A percentile compares a stretch with the other conserved stretches of the same genome.
Conservation (phyloP, 2,329 filamentous ascomycete species). For the Bertia moriformis region DNA sequence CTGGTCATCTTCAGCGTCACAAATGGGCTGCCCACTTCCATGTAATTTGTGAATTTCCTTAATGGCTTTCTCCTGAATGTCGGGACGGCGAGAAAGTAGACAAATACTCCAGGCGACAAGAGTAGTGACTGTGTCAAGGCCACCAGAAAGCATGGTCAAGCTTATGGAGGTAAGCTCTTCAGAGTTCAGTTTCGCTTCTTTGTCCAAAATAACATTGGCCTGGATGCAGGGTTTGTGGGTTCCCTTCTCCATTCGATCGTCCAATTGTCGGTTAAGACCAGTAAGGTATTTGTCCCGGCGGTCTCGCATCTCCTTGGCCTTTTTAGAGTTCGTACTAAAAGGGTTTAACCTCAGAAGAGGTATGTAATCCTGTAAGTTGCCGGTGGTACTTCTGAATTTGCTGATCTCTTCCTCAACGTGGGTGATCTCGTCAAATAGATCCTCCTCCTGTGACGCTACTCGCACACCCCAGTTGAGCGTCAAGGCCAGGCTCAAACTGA, state of each 20-base stretch:
- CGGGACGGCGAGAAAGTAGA: slow-evolving; percentile 39
- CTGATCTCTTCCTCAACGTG: slow-evolving; percentile 47
- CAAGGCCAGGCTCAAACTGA: slow-evolving; percentile 44
- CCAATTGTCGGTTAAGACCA: slow-evolving; percentile 39
- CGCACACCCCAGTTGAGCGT: slow-evolving; percentile 55
- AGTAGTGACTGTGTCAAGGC: slow-evolving; percentile 52
- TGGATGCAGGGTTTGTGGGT: slow-evolving; percentile 52
- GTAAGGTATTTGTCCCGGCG: slow-evolving; percentile 46
- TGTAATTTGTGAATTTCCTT: slow-evolving; percentile 40
- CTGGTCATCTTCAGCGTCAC: slow-evolving; percentile 45
- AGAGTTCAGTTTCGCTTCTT: slow-evolving; percentile 44
- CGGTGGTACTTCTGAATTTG: slow-evolving; percentile 42
- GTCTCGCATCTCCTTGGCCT: slow-evolving; percentile 42
- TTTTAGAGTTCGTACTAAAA: slow-evolving; percentile 39
- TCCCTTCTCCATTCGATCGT: slow-evolving; percentile 43
- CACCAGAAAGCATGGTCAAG: slow-evolving; percentile 54
- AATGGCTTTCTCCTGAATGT: slow-evolving; percentile 46
- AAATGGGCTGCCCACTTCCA: slow-evolving; percentile 34
- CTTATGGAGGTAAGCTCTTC: slow-evolving; percentile 52
- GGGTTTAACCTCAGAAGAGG: slow-evolving; percentile 44
- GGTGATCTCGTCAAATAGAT: slow-evolving; percentile 46
- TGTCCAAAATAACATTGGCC: slow-evolving; percentile 49
- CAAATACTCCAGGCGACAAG: slow-evolving; percentile 51
- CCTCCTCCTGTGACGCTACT: slow-evolving; percentile 40
- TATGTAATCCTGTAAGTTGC: slow-evolving; percentile 47